Percentiles rank a stretch among this genome's conserved stretches.
These are phyloP conservation scores for Rhodosorus marinus DNA, from an alignment of 23 red algal species.

Conservation along the genomic window DNA sequence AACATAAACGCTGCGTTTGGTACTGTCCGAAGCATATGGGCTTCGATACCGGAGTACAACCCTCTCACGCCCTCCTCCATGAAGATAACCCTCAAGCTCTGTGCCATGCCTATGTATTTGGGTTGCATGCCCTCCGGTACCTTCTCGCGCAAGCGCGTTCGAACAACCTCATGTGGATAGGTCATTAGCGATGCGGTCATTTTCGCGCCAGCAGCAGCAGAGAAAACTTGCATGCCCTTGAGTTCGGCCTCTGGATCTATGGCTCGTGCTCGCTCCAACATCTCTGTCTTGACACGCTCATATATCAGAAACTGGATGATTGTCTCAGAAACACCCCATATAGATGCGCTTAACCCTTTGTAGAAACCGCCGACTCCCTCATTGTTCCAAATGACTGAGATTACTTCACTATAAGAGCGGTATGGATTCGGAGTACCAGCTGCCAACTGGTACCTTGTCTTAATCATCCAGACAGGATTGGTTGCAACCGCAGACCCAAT, in stretches of 20 bases:
- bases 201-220: conserved; percentile 10
- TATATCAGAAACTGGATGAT: conserved; percentile 94
- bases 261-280: conserved; percentile 7
- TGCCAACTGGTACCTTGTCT: conserved; percentile 42
- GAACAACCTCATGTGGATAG: conserved; percentile 98
- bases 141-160: conserved; percentile 90
- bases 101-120: conserved; percentile 79
- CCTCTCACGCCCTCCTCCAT: conserved; percentile 79
- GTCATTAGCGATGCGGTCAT: conserved; percentile 57
- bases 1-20: conserved; percentile 98
- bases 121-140: conserved; percentile 41
- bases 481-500: conserved; percentile 30
- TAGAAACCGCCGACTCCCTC: conserved; percentile 88
- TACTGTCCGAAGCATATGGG: conserved; percentile 80
- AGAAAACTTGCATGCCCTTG: too few species aligned
- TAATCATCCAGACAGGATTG: conserved; percentile 48
- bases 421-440: conserved; percentile 26
- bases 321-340: conserved; percentile 92
- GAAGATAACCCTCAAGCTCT: conserved; percentile 50
- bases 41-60: conserved; percentile 92
- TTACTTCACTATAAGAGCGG: conserved; percentile 75
- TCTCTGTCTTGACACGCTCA: conserved; percentile 56
- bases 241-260: conserved; percentile 1
- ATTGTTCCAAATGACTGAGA: conserved; percentile 49
- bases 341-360: conserved; percentile 74